phyloP scores from a whole-genome alignment of 73 alveolate genomes.

The Paramecium tetraurelia region DNA sequence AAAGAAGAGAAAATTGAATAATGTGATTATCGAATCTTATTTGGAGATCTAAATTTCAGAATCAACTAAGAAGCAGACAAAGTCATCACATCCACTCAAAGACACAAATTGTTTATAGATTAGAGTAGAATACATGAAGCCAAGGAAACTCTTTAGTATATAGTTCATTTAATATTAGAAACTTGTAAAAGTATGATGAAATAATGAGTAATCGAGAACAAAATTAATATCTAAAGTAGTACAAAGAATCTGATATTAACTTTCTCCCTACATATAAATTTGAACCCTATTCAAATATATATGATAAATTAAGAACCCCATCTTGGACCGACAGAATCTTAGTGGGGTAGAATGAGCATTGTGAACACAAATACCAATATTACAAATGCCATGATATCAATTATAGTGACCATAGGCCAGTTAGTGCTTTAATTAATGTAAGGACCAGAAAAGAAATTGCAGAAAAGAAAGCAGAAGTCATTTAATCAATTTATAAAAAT shows the following conservation, averaged over 20 bases:
- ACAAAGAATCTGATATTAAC: not conserved
- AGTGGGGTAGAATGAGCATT: not conserved
- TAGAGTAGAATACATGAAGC: slow-evolving; percentile 34
- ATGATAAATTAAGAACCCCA: slow-evolving; percentile 40
- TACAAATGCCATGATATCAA: slow-evolving; percentile 37
- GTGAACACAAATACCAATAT: not conserved
- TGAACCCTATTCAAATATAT: not conserved
- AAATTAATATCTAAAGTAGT: not conserved
- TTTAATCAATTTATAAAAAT: not conserved
- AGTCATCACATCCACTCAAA: not conserved
- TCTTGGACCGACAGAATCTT: slow-evolving; percentile 43
- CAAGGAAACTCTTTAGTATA: not conserved
- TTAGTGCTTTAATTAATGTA: not conserved
- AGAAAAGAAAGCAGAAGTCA: not conserved
- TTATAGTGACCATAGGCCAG: slow-evolving; percentile 36
- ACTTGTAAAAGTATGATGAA: not conserved
- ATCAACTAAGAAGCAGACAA: not conserved
- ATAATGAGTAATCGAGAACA: not conserved
- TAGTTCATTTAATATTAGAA: not conserved
- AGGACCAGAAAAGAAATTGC: not conserved
- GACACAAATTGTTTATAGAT: not conserved
- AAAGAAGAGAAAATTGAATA: slow-evolving; percentile 54
- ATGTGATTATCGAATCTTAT: slow-evolving; percentile 49
- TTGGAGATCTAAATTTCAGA: slow-evolving; percentile 55
- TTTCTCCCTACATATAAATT: slow-evolving; percentile 45